These are phyloP conservation scores for Bruguiera hainesii DNA, from an alignment of 441 rosid species.

Conservation along the genomic window DNA sequence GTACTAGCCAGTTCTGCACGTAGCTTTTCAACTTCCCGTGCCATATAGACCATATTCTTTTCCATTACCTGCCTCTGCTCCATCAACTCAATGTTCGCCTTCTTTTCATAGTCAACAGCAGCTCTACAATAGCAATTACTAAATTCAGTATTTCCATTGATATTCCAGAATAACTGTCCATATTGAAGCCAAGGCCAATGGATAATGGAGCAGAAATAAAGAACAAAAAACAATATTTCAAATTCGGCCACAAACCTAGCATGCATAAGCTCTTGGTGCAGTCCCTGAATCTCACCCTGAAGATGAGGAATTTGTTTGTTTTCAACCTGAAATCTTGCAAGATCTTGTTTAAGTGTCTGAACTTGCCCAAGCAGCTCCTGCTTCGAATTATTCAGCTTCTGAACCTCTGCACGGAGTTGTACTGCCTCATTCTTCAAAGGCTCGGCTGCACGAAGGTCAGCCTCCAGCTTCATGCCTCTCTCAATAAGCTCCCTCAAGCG, in stretches of 20 bases:
- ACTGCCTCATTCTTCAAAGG: constrained; percentile 71
- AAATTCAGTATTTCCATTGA: constrained; percentile 14
- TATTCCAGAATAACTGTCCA: neutral
- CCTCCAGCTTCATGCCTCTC: constrained; percentile 84
- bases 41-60: constrained; percentile 93
- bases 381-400: constrained; percentile 66
- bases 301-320: constrained; percentile 71
- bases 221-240: neutral
- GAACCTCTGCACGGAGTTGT: constrained; percentile 68
- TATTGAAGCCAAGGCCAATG: no score
- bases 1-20: constrained; percentile 71
- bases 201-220: no score
- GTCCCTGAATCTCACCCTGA: constrained; percentile 64
- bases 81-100: constrained; percentile 83
- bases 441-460: constrained; percentile 79
- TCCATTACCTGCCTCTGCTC: constrained; percentile 95
- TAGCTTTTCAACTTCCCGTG: constrained; percentile 95
- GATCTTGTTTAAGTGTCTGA: constrained; percentile 69
- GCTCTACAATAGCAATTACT: constrained; percentile 37
- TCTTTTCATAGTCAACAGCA: constrained; percentile 92
- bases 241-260: constrained; percentile 53
- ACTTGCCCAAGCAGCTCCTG: constrained; percentile 71
- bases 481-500: constrained; percentile 68
- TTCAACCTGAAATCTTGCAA: constrained; percentile 64
- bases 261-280: constrained; percentile 91